Evolutionary conservation across 192 early-diverging fungal species (phyloP), one percentile per base, ranked within the genome.

Genomic region (Coemansia sp.): DNA sequence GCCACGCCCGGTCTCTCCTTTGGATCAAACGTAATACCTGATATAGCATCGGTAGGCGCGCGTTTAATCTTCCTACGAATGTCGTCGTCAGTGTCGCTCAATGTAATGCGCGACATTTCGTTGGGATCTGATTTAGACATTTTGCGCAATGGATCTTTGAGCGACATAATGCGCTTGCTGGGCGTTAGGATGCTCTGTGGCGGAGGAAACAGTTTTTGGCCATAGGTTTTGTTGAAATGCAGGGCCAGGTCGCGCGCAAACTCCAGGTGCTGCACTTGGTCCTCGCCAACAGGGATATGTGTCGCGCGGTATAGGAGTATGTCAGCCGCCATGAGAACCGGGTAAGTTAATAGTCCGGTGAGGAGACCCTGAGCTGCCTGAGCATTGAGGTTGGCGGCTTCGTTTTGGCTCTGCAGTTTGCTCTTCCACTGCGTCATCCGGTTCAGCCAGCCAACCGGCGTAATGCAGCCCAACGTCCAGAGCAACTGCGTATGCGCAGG

Each of bases 341-440:
- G 96, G 61, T 98, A 98, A 6, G 93, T 88, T 67, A 98, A 87
- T 38, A 98, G 72, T 0, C 96, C 96, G 21, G 93, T 68, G 6
- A 78, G 65, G 49, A 80, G 60, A 2, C 68, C 53, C 33, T 82
- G 70, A 21, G 74, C 68, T 2, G 70, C 71, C 2, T n/a, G 17
- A 7, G 79, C 68, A 21, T 73, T 59, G 10, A 74, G 64, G 43
- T 73, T 74, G 19, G 40, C n/a, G 4, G 44, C 8, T 2, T 28
- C 65, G 10, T 14, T 11, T n/a, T 60, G 53, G 30, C 52, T 50
- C 63, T 76, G 75, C 5, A 84, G 63, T 46, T 86, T 86, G 66
- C 73, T 77, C 84, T 96, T 95, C 96, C 96, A 98, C 68, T 98
- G 96, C 11, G 96, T 96, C 96, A 98, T 98, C 6, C 95, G 85